Evolutionary conservation across 805 yeast species (phyloP), one percentile per base, ranked within the genome.

Genomic region (Metschnikowia drakensbergensis): DNA sequence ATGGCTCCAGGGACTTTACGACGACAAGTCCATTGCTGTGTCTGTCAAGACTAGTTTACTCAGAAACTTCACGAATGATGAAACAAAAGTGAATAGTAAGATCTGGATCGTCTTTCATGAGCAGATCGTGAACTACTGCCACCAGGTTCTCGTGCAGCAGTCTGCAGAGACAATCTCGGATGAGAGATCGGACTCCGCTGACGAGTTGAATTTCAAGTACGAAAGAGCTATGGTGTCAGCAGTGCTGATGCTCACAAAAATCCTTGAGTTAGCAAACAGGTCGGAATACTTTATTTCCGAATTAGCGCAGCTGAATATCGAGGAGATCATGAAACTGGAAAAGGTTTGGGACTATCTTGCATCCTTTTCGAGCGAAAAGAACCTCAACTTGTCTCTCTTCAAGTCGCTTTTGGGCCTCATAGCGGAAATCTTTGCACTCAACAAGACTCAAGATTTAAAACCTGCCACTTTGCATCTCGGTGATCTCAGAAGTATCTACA

Each of bases 1-100:
- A 1, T 81, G 96, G 82, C 58, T 91, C 4, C 72, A 81, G 27
- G 96, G 96, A 0, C 58, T 76, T 2, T 85, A 74, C 60, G 98
- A 92, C 58, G 97, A 91, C 54, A 63, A 81, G 39, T 52, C 75
- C 1, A 92, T 86, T 0, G 68, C 84, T 0, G 68, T 65, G 29
- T 64, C 81, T 0, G 79, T 89, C 11, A 57, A 59, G 17, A 63
- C 68, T 8, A 69, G 80, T 8, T 62, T 90, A 29, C 62, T 69
- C 13, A 58, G 60, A 3, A 77, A 87, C 5, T 89, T 92, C 62
- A 74, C 79, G 38, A 75, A 74, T 41, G 79, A 76, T 39, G 72
- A 73, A 47, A 58, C 57, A 6, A 82, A 81, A 58, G 66, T 83
- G 7, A 72, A 73, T 33, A 48, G 49, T 17, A 76, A 79, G 41